phyloP scores from a whole-genome alignment of 768 basidiomycete species.

The Leccinum longicurvipes region DNA sequence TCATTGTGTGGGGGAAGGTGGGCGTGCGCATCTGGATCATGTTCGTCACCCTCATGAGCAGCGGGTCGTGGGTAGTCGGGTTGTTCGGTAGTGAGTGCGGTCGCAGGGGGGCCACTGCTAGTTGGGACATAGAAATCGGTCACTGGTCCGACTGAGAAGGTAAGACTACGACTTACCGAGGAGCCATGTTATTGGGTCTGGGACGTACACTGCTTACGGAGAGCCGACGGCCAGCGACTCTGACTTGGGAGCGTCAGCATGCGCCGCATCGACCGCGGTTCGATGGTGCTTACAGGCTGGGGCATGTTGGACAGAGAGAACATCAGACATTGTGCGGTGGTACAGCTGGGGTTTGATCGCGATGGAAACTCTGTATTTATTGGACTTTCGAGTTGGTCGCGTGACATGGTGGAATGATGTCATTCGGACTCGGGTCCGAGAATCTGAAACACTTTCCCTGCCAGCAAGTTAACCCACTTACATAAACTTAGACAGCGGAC shows the following conservation, averaged over 20 bases:
- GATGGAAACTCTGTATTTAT: too few relatives aligned
- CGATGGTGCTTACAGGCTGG: constrained; percentile 45
- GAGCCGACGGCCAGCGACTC: constrained; percentile 50
- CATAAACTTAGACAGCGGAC: too few relatives aligned
- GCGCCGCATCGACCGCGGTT: neutral
- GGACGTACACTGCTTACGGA: constrained; percentile 40
- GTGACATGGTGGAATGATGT: neutral
- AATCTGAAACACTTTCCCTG: neutral
- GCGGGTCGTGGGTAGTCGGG: constrained; percentile 55
- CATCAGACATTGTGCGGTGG: constrained; percentile 31
- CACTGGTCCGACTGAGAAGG: neutral
- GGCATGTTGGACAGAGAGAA: constrained; percentile 36
- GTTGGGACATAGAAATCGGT: neutral
- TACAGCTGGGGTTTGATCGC: too few relatives aligned
- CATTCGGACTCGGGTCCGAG: neutral
- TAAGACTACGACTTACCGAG: constrained; percentile 23
- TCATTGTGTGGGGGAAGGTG: constrained; percentile 38
- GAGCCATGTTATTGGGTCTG: constrained; percentile 28
- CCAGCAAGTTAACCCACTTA: too few relatives aligned
- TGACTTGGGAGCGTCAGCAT: constrained; percentile 23
- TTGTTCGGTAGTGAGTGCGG: constrained; percentile 15
- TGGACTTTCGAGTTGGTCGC: neutral
- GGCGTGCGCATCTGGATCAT: neutral
- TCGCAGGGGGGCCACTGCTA: neutral
- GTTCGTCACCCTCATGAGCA: constrained; percentile 35